phyloP scores from a whole-genome alignment of 192 early-diverging fungal genomes.

The Rhizophagus clarus region DNA sequence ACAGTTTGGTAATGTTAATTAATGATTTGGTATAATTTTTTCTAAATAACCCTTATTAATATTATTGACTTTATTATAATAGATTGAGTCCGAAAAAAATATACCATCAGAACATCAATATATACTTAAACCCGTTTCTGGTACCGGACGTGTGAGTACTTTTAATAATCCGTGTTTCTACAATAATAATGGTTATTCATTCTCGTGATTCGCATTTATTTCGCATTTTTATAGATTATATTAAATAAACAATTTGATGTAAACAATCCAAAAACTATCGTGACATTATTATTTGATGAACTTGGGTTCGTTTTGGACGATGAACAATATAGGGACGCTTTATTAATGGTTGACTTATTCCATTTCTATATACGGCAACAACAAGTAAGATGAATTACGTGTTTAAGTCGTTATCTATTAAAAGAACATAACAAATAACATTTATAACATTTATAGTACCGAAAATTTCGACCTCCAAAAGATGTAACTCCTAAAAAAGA shows the following conservation, averaged over 20 bases:
- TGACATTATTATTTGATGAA: conserved; percentile 85
- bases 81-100: conserved; percentile 64
- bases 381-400: conserved; percentile 44
- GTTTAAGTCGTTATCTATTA: neutral
- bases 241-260: conserved; percentile 71
- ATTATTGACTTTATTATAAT: conserved; percentile 18
- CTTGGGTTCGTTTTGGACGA: conserved; percentile 90
- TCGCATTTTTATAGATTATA: conserved; percentile 50
- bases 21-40: neutral
- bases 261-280: conserved; percentile 58
- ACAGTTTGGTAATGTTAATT: conserved; percentile 43
- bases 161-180: neutral
- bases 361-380: conserved; percentile 79
- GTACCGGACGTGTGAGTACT: conserved; percentile 68
- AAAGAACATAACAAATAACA: neutral
- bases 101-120: conserved; percentile 72
- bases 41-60: neutral
- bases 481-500: conserved; percentile 79
- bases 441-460: conserved; percentile 57
- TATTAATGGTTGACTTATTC: conserved; percentile 82
- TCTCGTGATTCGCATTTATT: neutral
- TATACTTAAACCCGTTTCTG: conserved; percentile 90
- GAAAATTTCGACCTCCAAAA: conserved; percentile 82
- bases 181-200: neutral
- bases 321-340: conserved; percentile 81